Base-by-base conservation (phyloP, 345 rosid genomes). In the Leavenworthia alabamica region DNA sequence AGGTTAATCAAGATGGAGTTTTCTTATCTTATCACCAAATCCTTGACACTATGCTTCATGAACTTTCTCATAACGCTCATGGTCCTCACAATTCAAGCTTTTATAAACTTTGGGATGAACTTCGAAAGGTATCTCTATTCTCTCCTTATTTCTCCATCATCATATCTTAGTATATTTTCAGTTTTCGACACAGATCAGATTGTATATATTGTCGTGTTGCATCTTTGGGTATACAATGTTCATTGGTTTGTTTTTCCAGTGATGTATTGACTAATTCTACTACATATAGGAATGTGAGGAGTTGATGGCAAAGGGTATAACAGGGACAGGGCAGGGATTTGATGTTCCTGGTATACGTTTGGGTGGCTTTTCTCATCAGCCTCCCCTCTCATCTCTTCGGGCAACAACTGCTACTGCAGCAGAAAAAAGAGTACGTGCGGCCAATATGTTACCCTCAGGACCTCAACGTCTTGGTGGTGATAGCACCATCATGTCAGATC, bases 11-110 rank as follows among this genome's bases (percentile, higher is more conserved):
- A 22, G 94, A 89, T 15, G 56, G 20, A 56, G 88, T 78, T 40
- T 93, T 93, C 73, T 72, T 73, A 41, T 85, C 96, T 1, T 87
- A 72, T 29, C 76, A 85, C 75, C 76, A 82, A 62, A 71, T 93
- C 62, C 88, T 89, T 7, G 96, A 89, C 76, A 89, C 99, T 1
- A 87, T 89, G 97, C 97, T 87, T 75, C 99, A 89, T 22, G 96
- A 93, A 75, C 90, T 93, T 41, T 89, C 96, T 67, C 99, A 89
- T 65, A 93, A 83, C 66, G 87, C 20, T 24, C 89, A 82, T 40
- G 88, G 86, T 66, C 92, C 97, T 78, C 97, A 89, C 16, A 85
- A 89, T 51, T 90, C 97, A 28, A 73, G 16, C 59, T 93, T 93
- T 72, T 93, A 93, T 79, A 79, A 82, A 74, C 88, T 93, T 19